Percentiles rank a stretch among this genome's conserved stretches.
phyloP scores from a whole-genome alignment of 1,284 basidiomycete genomes.

The Trichosporon sp. region DNA sequence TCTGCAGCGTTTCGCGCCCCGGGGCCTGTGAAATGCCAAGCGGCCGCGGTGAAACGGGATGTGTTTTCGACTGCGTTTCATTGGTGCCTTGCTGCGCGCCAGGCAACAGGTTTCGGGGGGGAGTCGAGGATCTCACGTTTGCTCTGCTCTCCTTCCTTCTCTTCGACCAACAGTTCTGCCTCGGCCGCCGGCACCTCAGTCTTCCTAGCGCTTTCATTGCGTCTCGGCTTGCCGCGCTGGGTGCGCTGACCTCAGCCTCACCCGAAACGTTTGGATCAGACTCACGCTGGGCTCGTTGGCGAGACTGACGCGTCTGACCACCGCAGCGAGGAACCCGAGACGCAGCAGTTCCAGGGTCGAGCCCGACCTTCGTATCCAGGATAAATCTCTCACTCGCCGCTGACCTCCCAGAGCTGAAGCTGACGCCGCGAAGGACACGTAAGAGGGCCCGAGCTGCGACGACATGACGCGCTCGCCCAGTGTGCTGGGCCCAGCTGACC shows the following conservation, averaged over 20 bases:
- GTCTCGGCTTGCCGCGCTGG: background rate
- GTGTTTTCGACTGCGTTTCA: background rate
- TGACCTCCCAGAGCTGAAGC: background rate
- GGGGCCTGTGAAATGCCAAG: too few species aligned
- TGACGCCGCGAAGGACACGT: background rate
- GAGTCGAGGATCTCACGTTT: background rate
- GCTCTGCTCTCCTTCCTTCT: background rate
- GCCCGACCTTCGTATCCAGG: background rate
- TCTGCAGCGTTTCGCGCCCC: background rate
- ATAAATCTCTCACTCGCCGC: background rate
- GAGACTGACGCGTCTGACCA: background rate
- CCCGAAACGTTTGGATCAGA: background rate
- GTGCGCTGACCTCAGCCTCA: background rate
- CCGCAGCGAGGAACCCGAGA: conserved; percentile 15
- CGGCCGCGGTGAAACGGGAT: background rate
- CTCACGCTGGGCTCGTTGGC: background rate
- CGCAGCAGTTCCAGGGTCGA: conserved; percentile 4
- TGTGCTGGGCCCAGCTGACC: background rate
- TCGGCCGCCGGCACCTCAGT: background rate
- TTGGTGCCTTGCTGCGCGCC: background rate
- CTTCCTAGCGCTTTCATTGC: background rate
- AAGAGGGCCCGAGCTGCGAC: background rate
- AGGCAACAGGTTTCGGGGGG: background rate
- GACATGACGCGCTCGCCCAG: background rate
- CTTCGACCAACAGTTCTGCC: background rate